A percentile compares a stretch with the other conserved stretches of the same genome.
Conservation (phyloP, 1,284 basidiomycete genomes). For the Leccinum glutinopallens region DNA sequence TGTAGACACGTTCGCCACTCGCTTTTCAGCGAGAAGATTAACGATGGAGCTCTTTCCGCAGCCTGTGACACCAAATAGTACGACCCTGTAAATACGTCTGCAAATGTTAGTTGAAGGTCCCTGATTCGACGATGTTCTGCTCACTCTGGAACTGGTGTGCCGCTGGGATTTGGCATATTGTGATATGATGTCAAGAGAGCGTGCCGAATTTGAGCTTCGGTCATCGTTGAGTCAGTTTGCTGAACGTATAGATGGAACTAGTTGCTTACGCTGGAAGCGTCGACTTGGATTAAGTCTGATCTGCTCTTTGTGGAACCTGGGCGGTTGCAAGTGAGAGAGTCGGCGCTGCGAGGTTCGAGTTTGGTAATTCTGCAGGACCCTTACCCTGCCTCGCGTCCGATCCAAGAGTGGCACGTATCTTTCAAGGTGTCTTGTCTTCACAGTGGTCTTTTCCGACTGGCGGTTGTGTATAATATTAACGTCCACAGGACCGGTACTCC, state of each 20-base stretch:
- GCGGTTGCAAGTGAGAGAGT: not conserved
- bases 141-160: not conserved
- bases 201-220: not conserved
- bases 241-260: not conserved
- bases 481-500: not conserved
- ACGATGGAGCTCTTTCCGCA: constrained; percentile 34
- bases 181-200: not conserved
- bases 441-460: not conserved
- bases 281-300: too few relatives aligned
- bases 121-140: not conserved
- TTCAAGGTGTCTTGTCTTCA: not conserved
- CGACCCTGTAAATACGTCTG: constrained; percentile 1
- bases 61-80: constrained; percentile 30
- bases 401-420: not conserved
- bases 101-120: not conserved
- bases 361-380: constrained; percentile 4
- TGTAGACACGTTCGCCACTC: constrained; percentile 26
- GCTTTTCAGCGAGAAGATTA: constrained; percentile 28
- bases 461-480: not conserved
- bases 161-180: not conserved
- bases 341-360: not conserved
- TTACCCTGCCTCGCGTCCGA: constrained; percentile 22
- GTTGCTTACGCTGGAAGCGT: not conserved
- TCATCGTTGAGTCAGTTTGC: not conserved
- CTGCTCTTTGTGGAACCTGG: too few relatives aligned